These are phyloP conservation scores for Silene vulgaris DNA, from an alignment of 179 eudicot genomes.

Conservation along the genomic window DNA sequence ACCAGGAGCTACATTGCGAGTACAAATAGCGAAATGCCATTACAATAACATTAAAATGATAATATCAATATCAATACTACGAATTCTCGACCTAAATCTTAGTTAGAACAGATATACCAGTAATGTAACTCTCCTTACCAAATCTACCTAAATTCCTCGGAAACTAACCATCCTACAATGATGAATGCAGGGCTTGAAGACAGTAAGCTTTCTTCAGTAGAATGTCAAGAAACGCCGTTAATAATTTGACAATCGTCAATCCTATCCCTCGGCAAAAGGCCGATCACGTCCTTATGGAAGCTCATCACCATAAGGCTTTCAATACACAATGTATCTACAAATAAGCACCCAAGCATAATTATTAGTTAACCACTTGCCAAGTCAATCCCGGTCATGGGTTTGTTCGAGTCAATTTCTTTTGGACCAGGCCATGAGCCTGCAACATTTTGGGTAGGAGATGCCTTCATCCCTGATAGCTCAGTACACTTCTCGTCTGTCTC, in stretches of 20 bases:
- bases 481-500: constrained; percentile 27
- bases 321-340: constrained; percentile 40
- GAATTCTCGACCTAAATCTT: not conserved
- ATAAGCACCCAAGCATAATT: constrained; percentile 7
- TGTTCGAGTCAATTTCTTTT: constrained; percentile 38
- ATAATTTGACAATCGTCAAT: not conserved
- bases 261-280: not conserved
- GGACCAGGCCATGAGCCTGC: constrained; percentile 40
- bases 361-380: constrained; percentile 62
- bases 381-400: constrained; percentile 66
- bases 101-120: not conserved
- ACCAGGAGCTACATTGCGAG: too few species aligned
- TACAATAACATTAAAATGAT: too few species aligned
- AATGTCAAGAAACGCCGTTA: not conserved
- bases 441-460: constrained; percentile 38
- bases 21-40: too few species aligned
- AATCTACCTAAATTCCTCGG: not conserved
- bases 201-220: not conserved
- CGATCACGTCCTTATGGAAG: constrained; percentile 8
- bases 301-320: constrained; percentile 26
- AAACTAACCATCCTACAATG: not conserved
- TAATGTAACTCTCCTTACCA: not conserved
- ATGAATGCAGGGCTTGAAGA: constrained; percentile 19
- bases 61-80: not conserved
- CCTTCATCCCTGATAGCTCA: constrained; percentile 22